Evolutionary conservation across 441 rosid genomes (phyloP).

Genomic region (Manihot esculenta): DNA sequence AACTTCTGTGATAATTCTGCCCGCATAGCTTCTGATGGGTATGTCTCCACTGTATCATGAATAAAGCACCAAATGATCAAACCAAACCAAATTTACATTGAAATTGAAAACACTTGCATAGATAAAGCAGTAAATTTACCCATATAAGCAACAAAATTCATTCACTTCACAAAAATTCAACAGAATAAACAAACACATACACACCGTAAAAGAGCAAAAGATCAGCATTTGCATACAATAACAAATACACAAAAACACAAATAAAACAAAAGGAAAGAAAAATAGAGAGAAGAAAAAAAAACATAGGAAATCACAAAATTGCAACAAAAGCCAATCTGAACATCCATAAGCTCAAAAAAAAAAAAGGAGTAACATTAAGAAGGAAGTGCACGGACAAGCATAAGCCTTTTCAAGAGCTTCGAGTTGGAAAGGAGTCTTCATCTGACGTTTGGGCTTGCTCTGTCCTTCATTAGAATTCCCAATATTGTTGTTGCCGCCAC

Average conservation of each 20-base stretch:
- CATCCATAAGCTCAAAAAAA: not conserved
- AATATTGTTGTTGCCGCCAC: not conserved
- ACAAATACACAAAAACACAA: not conserved
- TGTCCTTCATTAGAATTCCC: constrained; percentile 47
- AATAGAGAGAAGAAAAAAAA: not conserved
- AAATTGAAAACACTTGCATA: constrained; percentile 3
- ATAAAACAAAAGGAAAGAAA: not conserved
- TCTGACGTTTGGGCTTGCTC: constrained; percentile 87
- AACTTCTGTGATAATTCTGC: constrained; percentile 77
- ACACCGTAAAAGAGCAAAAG: not conserved
- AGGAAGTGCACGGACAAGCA: constrained; percentile 47
- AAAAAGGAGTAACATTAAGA: not conserved
- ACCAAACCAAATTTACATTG: constrained; percentile 6
- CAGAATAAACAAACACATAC: not conserved
- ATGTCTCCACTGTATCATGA: constrained; percentile 64
- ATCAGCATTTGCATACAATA: not conserved
- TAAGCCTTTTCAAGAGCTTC: constrained; percentile 83
- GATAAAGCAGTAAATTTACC: not conserved
- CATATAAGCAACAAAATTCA: not conserved
- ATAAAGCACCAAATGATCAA: constrained; percentile 18
- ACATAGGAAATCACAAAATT: not conserved
- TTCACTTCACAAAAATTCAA: not conserved
- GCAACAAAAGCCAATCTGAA: not conserved
- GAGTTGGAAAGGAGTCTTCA: constrained; percentile 96
- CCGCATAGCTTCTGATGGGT: constrained; percentile 82